Percentiles rank a stretch among this genome's conserved stretches.
These are phyloP conservation scores for Phoma herbarum DNA, from an alignment of 2,329 filamentous ascomycete genomes.

Conservation along the genomic window DNA sequence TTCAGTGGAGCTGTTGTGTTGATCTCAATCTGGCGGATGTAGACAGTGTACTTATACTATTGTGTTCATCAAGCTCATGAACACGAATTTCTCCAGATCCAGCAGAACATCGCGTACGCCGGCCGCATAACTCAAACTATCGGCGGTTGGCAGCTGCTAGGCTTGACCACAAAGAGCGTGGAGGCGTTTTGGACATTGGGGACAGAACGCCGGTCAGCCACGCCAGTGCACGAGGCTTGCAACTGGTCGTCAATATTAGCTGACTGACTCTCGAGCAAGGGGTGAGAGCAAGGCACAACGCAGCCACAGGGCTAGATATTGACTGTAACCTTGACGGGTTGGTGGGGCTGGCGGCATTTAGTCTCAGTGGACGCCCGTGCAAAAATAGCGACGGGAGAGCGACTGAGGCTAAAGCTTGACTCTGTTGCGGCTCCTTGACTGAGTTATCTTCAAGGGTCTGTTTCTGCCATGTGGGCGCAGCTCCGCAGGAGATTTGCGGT, in stretches of 20 bases:
- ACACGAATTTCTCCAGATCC: constrained; percentile 7
- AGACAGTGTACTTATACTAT: constrained; percentile 27
- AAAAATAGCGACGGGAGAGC: constrained; percentile 32
- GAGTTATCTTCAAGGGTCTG: constrained; percentile 9
- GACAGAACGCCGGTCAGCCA: constrained; percentile 20
- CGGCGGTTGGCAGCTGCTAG: constrained; percentile 12
- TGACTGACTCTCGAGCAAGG: constrained; percentile 23
- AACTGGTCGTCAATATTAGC: constrained; percentile 16
- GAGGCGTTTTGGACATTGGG: constrained; percentile 16
- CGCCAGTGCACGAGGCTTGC: constrained; percentile 27
- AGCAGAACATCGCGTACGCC: constrained; percentile 21
- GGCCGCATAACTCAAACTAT: constrained; percentile 16
- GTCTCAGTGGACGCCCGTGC: constrained; percentile 16
- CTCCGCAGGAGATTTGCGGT: constrained; percentile 7
- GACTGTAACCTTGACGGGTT: constrained; percentile 3
- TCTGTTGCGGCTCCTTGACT: constrained; percentile 18
- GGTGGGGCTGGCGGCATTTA: constrained; percentile 3
- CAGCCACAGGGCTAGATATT: constrained; percentile 10
- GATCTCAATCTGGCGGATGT: constrained; percentile 17
- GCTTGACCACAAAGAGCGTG: constrained; percentile 8
- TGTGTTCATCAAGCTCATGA: not conserved
- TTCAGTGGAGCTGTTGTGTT: constrained; percentile 22
- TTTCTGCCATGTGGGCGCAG: constrained; percentile 15
- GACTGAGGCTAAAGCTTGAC: constrained; percentile 28
- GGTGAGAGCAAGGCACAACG: constrained; percentile 2